Evolutionary conservation across 306 rosid species (phyloP).

Genomic region (Gynostemma pentaphyllum): DNA sequence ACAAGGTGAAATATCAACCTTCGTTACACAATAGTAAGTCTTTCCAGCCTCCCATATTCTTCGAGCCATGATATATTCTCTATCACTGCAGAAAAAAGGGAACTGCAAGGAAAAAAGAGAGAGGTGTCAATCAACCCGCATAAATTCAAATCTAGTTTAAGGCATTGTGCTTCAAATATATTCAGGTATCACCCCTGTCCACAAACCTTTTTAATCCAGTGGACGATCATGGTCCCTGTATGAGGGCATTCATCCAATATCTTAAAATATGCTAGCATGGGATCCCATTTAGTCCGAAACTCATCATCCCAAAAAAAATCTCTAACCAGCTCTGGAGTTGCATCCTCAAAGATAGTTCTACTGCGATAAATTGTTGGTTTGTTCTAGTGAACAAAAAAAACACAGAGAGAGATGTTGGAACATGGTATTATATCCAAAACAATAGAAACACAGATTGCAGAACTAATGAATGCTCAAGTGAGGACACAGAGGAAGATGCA

Average conservation of each 20-base stretch:
- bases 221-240: conserved; percentile 65
- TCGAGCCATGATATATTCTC: conserved; percentile 92
- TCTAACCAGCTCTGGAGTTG: conserved; percentile 84
- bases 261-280: conserved; percentile 63
- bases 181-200: conserved; percentile 9
- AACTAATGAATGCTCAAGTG: neutral
- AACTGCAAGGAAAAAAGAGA: conserved; percentile 40
- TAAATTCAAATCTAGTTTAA: conserved; percentile 2
- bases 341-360: conserved; percentile 89
- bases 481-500: neutral
- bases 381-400: conserved; percentile 42
- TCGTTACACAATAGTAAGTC: conserved; percentile 78
- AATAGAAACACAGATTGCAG: neutral
- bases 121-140: conserved; percentile 23
- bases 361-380: conserved; percentile 81
- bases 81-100: conserved; percentile 98
- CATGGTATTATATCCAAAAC: neutral
- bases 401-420: conserved; percentile 17
- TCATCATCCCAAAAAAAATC: conserved; percentile 99
- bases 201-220: conserved; percentile 96
- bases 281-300: conserved; percentile 92
- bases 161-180: neutral
- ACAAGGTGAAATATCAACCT: conserved; percentile 35
- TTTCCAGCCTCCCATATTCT: conserved; percentile 96
- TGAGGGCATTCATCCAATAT: conserved; percentile 75